A percentile compares a stretch with the other conserved stretches of the same genome.
These are phyloP conservation scores for Arctium lappa DNA, from an alignment of 129 eudicot species.

Conservation along the genomic window DNA sequence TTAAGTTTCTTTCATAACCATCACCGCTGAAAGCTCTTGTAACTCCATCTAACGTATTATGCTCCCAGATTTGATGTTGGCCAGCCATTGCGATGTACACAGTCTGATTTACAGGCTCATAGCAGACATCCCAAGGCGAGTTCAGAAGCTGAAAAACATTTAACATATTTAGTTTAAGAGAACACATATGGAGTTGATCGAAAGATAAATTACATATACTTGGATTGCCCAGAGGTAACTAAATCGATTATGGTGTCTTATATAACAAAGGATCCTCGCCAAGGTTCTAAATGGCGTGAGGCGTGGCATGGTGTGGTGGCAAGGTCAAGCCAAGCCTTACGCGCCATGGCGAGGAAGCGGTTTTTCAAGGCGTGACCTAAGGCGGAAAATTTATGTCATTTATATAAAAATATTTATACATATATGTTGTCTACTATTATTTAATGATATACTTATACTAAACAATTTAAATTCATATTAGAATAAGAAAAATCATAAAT, in stretches of 20 bases:
- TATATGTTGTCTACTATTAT: background rate
- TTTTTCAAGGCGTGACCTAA: too few species aligned
- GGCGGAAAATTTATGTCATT: background rate
- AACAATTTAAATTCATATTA: background rate
- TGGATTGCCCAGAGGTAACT: background rate
- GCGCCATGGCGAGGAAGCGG: background rate
- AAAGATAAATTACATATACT: background rate
- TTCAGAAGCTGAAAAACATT: conserved; percentile 79
- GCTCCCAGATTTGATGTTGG: conserved; percentile 96
- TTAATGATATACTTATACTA: background rate
- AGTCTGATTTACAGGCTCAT: conserved; percentile 66
- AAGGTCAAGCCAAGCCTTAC: background rate
- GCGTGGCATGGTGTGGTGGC: background rate
- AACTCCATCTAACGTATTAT: conserved; percentile 59
- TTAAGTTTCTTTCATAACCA: conserved; percentile 95
- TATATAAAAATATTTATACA: background rate
- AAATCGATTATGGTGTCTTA: background rate
- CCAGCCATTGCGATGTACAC: conserved; percentile 99
- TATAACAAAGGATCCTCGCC: background rate
- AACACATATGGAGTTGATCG: background rate
- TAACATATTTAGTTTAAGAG: background rate
- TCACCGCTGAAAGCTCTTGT: conserved; percentile 89
- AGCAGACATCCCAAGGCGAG: conserved; percentile 99
- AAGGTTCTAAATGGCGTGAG: background rate
- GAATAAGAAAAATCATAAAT: background rate